A percentile compares a stretch with the other conserved stretches of the same genome.
phyloP scores from a whole-genome alignment of 805 yeast species.

The Lachancea thermotolerans region DNA sequence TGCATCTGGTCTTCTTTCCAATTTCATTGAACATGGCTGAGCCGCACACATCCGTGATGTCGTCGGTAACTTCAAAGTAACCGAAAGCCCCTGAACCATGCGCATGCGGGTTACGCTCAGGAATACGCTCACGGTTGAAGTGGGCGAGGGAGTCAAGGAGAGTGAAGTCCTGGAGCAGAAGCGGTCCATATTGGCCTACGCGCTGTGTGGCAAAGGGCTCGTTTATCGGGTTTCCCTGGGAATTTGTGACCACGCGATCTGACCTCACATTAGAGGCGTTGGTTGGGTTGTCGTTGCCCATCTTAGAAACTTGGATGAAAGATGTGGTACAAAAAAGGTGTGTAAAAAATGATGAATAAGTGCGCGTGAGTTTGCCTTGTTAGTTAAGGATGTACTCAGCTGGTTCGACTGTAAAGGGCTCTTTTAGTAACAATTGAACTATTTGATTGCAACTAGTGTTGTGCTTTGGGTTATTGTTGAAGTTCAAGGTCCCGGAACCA shows the following conservation, averaged over 20 bases:
- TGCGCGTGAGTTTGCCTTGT: too few species aligned
- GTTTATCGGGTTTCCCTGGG: conserved; percentile 71
- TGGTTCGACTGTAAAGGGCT: too few species aligned
- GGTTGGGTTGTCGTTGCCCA: conserved; percentile 13
- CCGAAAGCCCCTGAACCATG: conserved; percentile 92
- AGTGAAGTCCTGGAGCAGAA: conserved; percentile 74
- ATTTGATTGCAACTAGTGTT: too few species aligned
- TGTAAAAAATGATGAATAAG: too few species aligned
- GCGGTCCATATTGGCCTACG: conserved; percentile 69
- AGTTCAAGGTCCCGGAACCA: too few species aligned
- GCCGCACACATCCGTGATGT: conserved; percentile 62
- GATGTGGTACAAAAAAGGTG: too few species aligned
- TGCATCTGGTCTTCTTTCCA: conserved; percentile 72
- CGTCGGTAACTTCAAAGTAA: conserved; percentile 80
- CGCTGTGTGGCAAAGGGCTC: conserved; percentile 74
- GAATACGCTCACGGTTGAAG: conserved; percentile 84
- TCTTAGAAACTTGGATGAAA: background rate
- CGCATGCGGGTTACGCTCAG: conserved; percentile 91
- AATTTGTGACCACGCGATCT: conserved; percentile 57
- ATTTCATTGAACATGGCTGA: conserved; percentile 64
- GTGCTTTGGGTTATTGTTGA: too few species aligned
- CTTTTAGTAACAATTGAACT: too few species aligned
- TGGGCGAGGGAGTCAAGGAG: conserved; percentile 78
- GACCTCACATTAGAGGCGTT: conserved; percentile 26
- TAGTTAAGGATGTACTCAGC: too few species aligned